Evolutionary conservation across 257 asterid species (phyloP).

Genomic region (Coffea canephora): DNA sequence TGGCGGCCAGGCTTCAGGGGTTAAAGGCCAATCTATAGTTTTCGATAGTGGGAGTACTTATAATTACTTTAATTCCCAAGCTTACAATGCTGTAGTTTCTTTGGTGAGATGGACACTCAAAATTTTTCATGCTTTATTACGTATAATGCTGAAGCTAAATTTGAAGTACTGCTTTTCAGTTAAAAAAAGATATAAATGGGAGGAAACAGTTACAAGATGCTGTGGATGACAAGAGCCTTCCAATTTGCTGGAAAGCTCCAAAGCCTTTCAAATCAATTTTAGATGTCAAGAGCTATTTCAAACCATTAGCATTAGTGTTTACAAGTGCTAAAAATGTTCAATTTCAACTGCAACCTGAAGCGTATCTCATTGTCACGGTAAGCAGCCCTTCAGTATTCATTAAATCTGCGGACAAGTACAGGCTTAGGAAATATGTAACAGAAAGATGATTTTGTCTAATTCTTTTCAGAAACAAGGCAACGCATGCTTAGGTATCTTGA

Average conservation of each 20-base stretch:
- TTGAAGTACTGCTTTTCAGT: constrained; percentile 34
- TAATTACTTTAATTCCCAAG: constrained; percentile 31
- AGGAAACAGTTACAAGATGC: constrained; percentile 40
- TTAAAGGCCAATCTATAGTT: constrained; percentile 27
- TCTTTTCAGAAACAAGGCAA: constrained; percentile 66
- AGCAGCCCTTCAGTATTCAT: constrained; percentile 21
- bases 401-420: not conserved
- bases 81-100: constrained; percentile 29
- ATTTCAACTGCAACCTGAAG: constrained; percentile 62
- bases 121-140: not conserved
- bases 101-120: constrained; percentile 30
- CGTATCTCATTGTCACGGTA: constrained; percentile 75
- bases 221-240: constrained; percentile 62
- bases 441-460: not conserved
- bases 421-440: not conserved
- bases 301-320: constrained; percentile 62
- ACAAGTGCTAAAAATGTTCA: constrained; percentile 39
- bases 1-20: constrained; percentile 28
- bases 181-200: constrained; percentile 37
- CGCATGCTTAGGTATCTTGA: constrained; percentile 82
- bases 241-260: constrained; percentile 77
- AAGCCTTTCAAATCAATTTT: constrained; percentile 59
- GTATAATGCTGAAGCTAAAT: not conserved
- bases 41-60: constrained; percentile 52
- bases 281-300: constrained; percentile 52